phyloP scores from a whole-genome alignment of 441 rosid species.

The Gossypium armourianum region DNA sequence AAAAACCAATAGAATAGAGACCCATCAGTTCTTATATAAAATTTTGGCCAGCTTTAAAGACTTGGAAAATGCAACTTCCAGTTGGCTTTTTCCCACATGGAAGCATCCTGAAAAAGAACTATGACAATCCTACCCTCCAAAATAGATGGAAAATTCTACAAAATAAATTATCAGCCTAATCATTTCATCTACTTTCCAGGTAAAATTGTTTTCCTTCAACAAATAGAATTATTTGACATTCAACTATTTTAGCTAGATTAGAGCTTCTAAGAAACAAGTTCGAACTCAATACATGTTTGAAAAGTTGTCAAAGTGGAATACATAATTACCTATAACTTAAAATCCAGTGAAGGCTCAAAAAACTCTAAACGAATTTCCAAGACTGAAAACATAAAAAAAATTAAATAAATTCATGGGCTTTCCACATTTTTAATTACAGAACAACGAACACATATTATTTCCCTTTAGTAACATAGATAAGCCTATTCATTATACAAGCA shows the following conservation, averaged over 20 bases:
- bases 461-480: neutral
- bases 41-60: neutral
- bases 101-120: neutral
- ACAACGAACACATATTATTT: neutral
- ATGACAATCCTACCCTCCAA: neutral
- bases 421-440: slow-evolving; percentile 4
- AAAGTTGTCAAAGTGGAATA: neutral
- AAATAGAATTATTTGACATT: neutral
- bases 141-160: neutral
- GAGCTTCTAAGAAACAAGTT: neutral
- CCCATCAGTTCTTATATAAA: neutral
- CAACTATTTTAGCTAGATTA: neutral
- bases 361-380: neutral
- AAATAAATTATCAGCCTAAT: neutral
- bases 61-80: neutral
- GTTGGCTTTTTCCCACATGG: neutral
- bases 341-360: neutral
- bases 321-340: neutral
- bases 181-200: neutral
- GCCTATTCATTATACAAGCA: neutral
- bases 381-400: neutral
- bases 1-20: neutral
- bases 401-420: neutral
- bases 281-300: neutral
- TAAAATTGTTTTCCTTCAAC: neutral